Evolutionary conservation across 1,139 yeast species (phyloP).

Genomic region (Cylindricascospora bacillispora): DNA sequence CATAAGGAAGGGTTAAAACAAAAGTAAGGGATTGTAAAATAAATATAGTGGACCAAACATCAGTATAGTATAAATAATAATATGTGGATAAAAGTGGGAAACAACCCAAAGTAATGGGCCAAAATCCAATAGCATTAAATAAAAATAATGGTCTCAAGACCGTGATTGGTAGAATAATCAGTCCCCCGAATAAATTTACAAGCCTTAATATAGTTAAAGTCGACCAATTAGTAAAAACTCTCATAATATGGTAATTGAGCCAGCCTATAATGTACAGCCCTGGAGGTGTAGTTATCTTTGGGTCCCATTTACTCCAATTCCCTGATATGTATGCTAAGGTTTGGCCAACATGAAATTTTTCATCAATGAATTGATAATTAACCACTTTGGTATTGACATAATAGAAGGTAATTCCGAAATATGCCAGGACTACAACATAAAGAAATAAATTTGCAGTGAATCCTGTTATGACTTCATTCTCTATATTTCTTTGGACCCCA

Average conservation of each 20-base stretch:
- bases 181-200: conserved; percentile 53
- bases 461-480: conserved; percentile 20
- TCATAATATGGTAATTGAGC: conserved; percentile 28
- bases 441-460: conserved; percentile 15
- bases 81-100: conserved; percentile 67
- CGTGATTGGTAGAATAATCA: conserved; percentile 37
- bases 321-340: conserved; percentile 54
- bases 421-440: conserved; percentile 16
- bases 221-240: conserved; percentile 24
- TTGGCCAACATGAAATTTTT: conserved; percentile 74
- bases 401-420: conserved; percentile 15
- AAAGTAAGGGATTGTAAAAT: conserved; percentile 39
- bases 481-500: conserved; percentile 18
- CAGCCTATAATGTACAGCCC: conserved; percentile 68
- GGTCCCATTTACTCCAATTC: conserved; percentile 60
- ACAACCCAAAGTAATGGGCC: conserved; percentile 37
- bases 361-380: conserved; percentile 40
- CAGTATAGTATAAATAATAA: conserved; percentile 77
- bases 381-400: conserved; percentile 14
- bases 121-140: conserved; percentile 31
- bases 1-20: conserved; percentile 27
- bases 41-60: conserved; percentile 76
- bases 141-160: conserved; percentile 28
- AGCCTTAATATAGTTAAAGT: conserved; percentile 38
- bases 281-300: conserved; percentile 93